Base-by-base conservation (phyloP, 192 early-diverging fungal species). In the Rhizophagus prolifer region DNA sequence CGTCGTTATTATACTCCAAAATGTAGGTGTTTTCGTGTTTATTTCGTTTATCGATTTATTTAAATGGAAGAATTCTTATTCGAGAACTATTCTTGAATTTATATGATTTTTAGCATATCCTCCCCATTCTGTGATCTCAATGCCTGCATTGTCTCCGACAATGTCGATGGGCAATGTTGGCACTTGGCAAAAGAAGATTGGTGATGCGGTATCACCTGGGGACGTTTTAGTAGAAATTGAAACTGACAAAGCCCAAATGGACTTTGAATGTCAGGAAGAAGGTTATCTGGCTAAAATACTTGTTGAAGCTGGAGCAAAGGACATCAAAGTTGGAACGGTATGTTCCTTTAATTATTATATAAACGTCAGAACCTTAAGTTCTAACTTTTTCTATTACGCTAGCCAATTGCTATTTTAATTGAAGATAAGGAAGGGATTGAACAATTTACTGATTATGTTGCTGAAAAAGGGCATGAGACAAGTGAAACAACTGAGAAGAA, bases 231-330 rank as follows among this genome's bases (percentile, higher is more conserved):
- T 96, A 28, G 95, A 97, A 83, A 95, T 99, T 72, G 97, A 99
- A 82, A 99, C 97, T 34, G 97, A 99, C 82, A 99, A 99, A 92
- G 97, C 97, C 14, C 94, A 95, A 83, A 98, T 99, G 96, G 97
- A 99, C 81, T 96, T 99, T 72, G 97, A 99, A 83, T 96, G 94
- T 77, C 96, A 98, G 85, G 97, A 99, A 76, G 97, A 99, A 78
- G 97, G 97, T 23, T 94, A 90, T 73, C 80, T 99, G 65, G 97
- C 95, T 81, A 95, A 97, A 90, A 93, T 97, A 78, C 87, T 99
- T 82, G 83, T 92, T 41, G 89, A 92, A 13, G 82, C 85, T 36
- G 95, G 95, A 44, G 86, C 89, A 74, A 97, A 99, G 90, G 95
- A 98, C 79, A 86, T 99, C 72, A 66, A 82, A 73, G 93, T 97